Evolutionary conservation across 148 eudicot genomes (phyloP).

Genomic region (Salicornia ramosissima): DNA sequence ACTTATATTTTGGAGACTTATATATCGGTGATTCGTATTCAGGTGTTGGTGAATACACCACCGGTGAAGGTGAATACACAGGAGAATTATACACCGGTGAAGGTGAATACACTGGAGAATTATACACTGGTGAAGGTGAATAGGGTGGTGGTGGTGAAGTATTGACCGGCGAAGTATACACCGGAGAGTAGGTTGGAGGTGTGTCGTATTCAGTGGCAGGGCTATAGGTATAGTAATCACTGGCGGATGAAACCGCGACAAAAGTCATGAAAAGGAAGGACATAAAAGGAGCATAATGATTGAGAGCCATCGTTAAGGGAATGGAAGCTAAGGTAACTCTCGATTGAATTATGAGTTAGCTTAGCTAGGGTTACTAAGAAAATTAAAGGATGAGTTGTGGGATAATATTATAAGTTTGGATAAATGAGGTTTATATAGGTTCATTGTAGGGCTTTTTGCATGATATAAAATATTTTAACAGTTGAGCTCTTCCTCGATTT

Average conservation of each 20-base stretch:
- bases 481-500: not conserved
- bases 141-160: too few relatives aligned
- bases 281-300: slow-evolving; percentile 1
- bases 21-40: too few relatives aligned
- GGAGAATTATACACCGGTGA: too few relatives aligned
- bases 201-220: not conserved
- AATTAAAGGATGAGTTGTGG: not conserved
- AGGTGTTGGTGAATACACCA: too few relatives aligned
- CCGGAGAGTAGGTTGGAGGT: slow-evolving; percentile 1
- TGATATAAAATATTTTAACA: not conserved
- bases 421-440: slow-evolving; percentile 4
- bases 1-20: too few relatives aligned
- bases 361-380: not conserved
- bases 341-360: not conserved
- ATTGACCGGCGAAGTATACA: too few relatives aligned
- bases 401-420: not conserved
- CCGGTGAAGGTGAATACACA: too few relatives aligned
- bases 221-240: slow-evolving; percentile 12
- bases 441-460: not conserved
- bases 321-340: too few relatives aligned
- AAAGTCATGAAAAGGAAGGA: slow-evolving; percentile 6
- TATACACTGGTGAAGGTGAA: too few relatives aligned
- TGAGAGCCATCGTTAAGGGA: slow-evolving; percentile 8
- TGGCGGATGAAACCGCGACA: slow-evolving; percentile 8
- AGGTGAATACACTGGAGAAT: too few relatives aligned